Evolutionary conservation across 352 stramenopile genomes (phyloP).

Genomic region (Globisporangium perplexum): DNA sequence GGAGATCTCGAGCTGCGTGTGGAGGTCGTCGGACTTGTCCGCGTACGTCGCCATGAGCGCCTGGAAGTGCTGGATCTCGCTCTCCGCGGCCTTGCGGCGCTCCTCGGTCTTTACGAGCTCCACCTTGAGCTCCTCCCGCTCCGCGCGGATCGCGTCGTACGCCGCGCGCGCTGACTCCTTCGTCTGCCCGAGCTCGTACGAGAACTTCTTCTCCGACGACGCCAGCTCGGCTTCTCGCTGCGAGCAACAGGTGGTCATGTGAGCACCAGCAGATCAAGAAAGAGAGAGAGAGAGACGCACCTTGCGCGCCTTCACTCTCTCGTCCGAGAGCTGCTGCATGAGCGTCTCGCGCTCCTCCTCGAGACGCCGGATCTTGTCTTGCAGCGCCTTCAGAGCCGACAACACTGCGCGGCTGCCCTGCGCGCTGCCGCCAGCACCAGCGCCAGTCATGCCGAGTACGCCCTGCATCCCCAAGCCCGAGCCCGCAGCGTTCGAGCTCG

Average conservation of each 20-base stretch:
- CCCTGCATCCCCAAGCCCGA: conserved; percentile 4
- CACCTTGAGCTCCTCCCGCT: conserved; percentile 53
- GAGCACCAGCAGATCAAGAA: background rate
- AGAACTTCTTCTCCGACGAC: conserved; percentile 54
- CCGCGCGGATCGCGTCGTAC: conserved; percentile 54
- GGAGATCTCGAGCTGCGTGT: conserved; percentile 39
- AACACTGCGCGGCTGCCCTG: conserved; percentile 66
- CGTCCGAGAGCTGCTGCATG: conserved; percentile 51
- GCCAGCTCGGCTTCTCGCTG: conserved; percentile 42
- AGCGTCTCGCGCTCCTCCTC: conserved; percentile 60
- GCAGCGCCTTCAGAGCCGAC: conserved; percentile 67
- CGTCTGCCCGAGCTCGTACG: conserved; percentile 58
- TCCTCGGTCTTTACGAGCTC: conserved; percentile 51
- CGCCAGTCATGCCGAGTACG: conserved; percentile 5
- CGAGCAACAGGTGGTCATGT: background rate
- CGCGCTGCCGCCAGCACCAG: conserved; percentile 5
- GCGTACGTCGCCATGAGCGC: conserved; percentile 45
- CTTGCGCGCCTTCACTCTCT: conserved; percentile 48
- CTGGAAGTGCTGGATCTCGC: conserved; percentile 46
- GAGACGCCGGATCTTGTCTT: conserved; percentile 70
- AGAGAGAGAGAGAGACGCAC: conserved; percentile 9
- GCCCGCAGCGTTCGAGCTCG: background rate
- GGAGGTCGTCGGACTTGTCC: conserved; percentile 41
- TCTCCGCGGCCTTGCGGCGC: conserved; percentile 29
- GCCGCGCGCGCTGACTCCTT: conserved; percentile 62